Evolutionary conservation across 2,329 filamentous ascomycete genomes (phyloP).

Genomic region (Trichoderma harzianum): DNA sequence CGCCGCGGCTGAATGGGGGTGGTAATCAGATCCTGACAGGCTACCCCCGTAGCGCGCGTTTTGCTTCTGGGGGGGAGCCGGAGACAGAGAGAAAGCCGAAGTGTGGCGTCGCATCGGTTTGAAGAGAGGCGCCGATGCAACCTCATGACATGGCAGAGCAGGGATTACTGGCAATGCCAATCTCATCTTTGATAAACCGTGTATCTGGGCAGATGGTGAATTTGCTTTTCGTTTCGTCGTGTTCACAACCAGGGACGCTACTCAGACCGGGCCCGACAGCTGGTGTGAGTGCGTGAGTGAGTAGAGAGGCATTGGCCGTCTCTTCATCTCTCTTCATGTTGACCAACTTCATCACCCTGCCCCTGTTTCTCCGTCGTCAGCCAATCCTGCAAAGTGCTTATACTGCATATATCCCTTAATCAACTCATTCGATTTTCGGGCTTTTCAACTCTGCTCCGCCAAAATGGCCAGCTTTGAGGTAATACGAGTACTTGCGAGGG

Average conservation of each 20-base stretch:
- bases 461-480: not conserved
- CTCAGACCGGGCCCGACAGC: not conserved
- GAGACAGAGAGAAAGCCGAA: slow-evolving; percentile 15
- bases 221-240: not conserved
- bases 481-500: not conserved
- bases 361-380: not conserved
- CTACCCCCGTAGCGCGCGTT: slow-evolving; percentile 12
- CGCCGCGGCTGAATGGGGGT: slow-evolving; percentile 19
- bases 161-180: slow-evolving; percentile 13
- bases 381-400: not conserved
- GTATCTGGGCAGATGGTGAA: not conserved
- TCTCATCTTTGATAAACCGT: slow-evolving; percentile 15
- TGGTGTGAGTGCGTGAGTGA: not conserved
- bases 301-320: not conserved
- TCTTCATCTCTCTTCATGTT: not conserved
- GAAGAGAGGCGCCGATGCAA: slow-evolving; percentile 19
- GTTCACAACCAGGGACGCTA: not conserved
- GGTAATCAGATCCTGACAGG: slow-evolving; percentile 19
- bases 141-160: slow-evolving; percentile 19
- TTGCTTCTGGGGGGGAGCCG: slow-evolving; percentile 13
- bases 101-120: slow-evolving; percentile 18
- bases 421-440: not conserved
- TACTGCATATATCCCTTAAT: not conserved
- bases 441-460: not conserved
- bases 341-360: not conserved